A percentile compares a stretch with the other conserved stretches of the same genome.
Conservation (phyloP, 139 green algal species). For the Chlamydomonas sp. region DNA sequence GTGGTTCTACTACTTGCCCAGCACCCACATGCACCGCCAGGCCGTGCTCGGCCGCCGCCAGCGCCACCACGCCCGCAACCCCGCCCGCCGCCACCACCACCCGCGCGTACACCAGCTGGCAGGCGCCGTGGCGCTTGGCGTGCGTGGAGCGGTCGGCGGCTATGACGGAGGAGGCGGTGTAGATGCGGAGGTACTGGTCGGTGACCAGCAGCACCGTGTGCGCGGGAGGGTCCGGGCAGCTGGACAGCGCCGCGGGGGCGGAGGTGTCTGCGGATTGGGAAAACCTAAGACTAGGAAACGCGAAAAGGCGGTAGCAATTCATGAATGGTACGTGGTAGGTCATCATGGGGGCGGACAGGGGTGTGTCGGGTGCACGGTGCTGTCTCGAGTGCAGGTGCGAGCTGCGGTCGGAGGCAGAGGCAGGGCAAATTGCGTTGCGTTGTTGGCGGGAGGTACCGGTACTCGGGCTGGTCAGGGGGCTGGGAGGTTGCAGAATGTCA, state of each 20-base stretch:
- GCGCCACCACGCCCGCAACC: conserved; percentile 41
- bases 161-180: conserved; percentile 33
- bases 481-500: too few species aligned
- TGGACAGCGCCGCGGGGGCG: neutral
- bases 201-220: conserved; percentile 39
- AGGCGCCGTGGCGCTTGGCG: conserved; percentile 14
- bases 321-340: too few species aligned
- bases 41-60: conserved; percentile 30
- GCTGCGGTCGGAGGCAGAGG: too few species aligned
- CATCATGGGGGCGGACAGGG: too few species aligned
- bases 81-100: conserved; percentile 17
- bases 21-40: conserved; percentile 11
- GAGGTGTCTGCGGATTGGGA: neutral
- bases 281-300: neutral
- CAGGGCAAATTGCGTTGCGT: too few species aligned
- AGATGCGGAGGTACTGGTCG: conserved; percentile 54
- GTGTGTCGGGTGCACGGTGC: too few species aligned
- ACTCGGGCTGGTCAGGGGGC: too few species aligned
- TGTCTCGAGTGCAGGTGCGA: too few species aligned
- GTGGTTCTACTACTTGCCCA: too few species aligned
- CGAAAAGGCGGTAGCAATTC: too few species aligned
- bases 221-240: conserved; percentile 10
- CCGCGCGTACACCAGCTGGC: conserved; percentile 29
- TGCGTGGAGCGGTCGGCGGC: conserved; percentile 22
- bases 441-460: too few species aligned